A percentile compares a stretch with the other conserved stretches of the same genome.
Evolutionary conservation across 2,329 filamentous ascomycete genomes (phyloP).

Genomic region (Pestalotiopsis sp.): DNA sequence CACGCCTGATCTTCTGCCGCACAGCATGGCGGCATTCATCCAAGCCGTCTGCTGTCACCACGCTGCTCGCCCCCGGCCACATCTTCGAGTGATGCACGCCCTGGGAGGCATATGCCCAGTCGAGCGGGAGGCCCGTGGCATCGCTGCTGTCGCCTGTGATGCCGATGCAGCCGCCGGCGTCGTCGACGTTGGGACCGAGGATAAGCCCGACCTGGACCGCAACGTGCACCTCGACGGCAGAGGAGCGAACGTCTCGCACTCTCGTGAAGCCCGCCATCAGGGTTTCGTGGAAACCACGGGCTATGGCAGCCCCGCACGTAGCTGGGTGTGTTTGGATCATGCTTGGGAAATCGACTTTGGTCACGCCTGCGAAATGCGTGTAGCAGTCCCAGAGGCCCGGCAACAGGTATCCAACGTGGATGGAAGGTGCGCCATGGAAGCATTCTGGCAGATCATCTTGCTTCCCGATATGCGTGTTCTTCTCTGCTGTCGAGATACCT

Average conservation of each 20-base stretch:
- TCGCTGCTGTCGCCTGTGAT: constrained; percentile 54
- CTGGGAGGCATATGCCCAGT: neutral
- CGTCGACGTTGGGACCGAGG: constrained; percentile 52
- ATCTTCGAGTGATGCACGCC: constrained; percentile 33
- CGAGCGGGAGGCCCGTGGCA: constrained; percentile 37
- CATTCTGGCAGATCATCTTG: constrained; percentile 29
- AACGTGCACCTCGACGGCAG: neutral
- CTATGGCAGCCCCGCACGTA: constrained; percentile 43
- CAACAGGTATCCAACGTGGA: constrained; percentile 45
- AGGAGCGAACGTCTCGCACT: constrained; percentile 41
- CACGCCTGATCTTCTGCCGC: constrained; percentile 44
- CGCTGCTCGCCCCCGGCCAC: constrained; percentile 32
- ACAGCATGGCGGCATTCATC: constrained; percentile 47
- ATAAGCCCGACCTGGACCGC: constrained; percentile 40
- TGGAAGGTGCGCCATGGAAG: constrained; percentile 31
- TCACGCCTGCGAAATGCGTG: constrained; percentile 46
- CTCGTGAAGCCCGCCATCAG: constrained; percentile 53
- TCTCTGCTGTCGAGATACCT: constrained; percentile 36
- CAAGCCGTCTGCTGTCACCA: constrained; percentile 46
- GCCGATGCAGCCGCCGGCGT: constrained; percentile 43
- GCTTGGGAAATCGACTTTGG: constrained; percentile 23
- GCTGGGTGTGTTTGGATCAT: constrained; percentile 26
- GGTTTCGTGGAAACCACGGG: constrained; percentile 41
- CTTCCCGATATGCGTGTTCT: constrained; percentile 42
- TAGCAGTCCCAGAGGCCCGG: constrained; percentile 59